Evolutionary conservation across 306 rosid genomes (phyloP).

Genomic region (Prunus persica): Prunus_persica_NCBIv2 NC_034010.1:4572501-4573000

Average conservation of each 20-base stretch:
- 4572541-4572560: not conserved
- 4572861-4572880: not conserved
- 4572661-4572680: not conserved
- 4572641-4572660: constrained; percentile 1
- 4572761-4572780: not conserved
- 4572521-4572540: not conserved
- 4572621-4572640: not conserved
- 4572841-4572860: not conserved
- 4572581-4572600: not conserved
- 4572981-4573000: constrained; percentile 1
- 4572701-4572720: not conserved
- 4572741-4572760: constrained; percentile 9
- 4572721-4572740: not conserved
- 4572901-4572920: not conserved
- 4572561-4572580: not conserved
- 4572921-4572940: not conserved
- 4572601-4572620: not conserved
- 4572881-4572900: not conserved
- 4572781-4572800: constrained; percentile 6
- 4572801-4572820: constrained; percentile 3
- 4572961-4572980: not conserved
- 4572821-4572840: not conserved
- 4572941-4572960: not conserved
- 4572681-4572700: not conserved
- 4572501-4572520: not conserved